These are phyloP conservation scores for Rubroshorea leprosula DNA, from an alignment of 345 rosid genomes.

Conservation along the genomic window DNA sequence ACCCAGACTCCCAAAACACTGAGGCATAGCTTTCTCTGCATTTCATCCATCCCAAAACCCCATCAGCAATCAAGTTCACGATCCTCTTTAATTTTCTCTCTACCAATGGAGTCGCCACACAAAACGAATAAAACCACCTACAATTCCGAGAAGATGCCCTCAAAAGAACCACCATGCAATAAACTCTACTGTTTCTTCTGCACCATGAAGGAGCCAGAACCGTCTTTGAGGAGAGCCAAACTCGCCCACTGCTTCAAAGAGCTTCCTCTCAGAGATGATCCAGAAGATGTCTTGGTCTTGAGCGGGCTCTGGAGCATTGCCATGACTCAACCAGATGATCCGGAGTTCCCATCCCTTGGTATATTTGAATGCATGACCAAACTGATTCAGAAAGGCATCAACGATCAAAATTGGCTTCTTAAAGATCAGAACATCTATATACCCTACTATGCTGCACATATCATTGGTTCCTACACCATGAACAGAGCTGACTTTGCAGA, in stretches of 20 bases:
- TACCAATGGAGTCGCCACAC: constrained; percentile 8
- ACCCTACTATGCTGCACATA: constrained; percentile 81
- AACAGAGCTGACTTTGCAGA: constrained; percentile 52
- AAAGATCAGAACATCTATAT: constrained; percentile 71
- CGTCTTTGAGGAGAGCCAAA: constrained; percentile 41
- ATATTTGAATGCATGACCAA: constrained; percentile 67
- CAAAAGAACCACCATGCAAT: constrained; percentile 32
- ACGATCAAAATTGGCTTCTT: constrained; percentile 52
- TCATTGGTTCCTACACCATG: constrained; percentile 72
- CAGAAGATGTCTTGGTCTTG: constrained; percentile 58
- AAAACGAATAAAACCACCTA: background rate
- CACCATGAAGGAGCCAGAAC: constrained; percentile 54
- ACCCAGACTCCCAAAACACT: too few relatives aligned
- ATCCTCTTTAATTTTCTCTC: constrained; percentile 8
- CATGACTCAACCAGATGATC: constrained; percentile 63
- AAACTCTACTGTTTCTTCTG: constrained; percentile 62
- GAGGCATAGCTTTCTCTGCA: too few relatives aligned
- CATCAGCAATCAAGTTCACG: too few relatives aligned
- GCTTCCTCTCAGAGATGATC: constrained; percentile 50
- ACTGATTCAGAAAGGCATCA: constrained; percentile 45
- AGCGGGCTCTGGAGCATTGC: constrained; percentile 73
- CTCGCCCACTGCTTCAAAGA: constrained; percentile 49
- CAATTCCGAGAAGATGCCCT: constrained; percentile 19
- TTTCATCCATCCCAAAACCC: too few relatives aligned
- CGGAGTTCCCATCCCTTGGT: constrained; percentile 72